These are phyloP conservation scores for Cercospora citrullina DNA, from an alignment of 2,329 filamentous ascomycete genomes.

Conservation along the genomic window DNA sequence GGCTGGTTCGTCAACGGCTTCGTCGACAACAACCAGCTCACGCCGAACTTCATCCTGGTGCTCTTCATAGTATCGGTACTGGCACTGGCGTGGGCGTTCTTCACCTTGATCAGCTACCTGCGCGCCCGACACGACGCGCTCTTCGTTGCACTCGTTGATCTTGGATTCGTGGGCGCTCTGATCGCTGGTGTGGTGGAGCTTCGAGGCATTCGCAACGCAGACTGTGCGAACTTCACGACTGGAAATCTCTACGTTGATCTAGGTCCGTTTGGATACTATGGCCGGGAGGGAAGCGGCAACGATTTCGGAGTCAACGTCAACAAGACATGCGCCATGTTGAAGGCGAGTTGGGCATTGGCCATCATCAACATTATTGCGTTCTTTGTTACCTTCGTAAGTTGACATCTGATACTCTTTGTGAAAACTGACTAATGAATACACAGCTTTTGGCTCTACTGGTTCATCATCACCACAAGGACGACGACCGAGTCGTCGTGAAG, in stretches of 20 bases:
- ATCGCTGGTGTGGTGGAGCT: slow-evolving; percentile 62
- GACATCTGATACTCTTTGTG: background rate
- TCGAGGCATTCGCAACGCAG: slow-evolving; percentile 57
- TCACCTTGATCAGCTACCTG: slow-evolving; percentile 60
- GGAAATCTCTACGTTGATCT: slow-evolving; percentile 49
- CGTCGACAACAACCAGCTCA: slow-evolving; percentile 57
- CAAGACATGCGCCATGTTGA: slow-evolving; percentile 88
- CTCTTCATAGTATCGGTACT: slow-evolving; percentile 66
- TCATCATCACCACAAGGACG: slow-evolving; percentile 46
- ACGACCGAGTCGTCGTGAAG: slow-evolving; percentile 55
- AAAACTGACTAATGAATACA: slow-evolving; percentile 3
- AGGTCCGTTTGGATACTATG: slow-evolving; percentile 35
- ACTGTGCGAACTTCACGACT: slow-evolving; percentile 64
- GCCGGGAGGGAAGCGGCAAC: slow-evolving; percentile 43
- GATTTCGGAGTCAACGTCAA: slow-evolving; percentile 50
- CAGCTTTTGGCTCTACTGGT: slow-evolving; percentile 64
- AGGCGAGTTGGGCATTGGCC: slow-evolving; percentile 82
- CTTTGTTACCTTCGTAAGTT: slow-evolving; percentile 67
- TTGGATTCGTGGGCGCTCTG: slow-evolving; percentile 63
- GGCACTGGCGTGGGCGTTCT: slow-evolving; percentile 61
- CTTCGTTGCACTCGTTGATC: slow-evolving; percentile 63
- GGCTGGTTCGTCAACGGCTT: slow-evolving; percentile 64
- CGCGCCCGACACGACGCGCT: slow-evolving; percentile 59
- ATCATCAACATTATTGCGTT: slow-evolving; percentile 88
- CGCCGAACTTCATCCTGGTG: slow-evolving; percentile 60